Base-by-base conservation (phyloP, 768 basidiomycete species). In the Macrocybe gigantea region DNA sequence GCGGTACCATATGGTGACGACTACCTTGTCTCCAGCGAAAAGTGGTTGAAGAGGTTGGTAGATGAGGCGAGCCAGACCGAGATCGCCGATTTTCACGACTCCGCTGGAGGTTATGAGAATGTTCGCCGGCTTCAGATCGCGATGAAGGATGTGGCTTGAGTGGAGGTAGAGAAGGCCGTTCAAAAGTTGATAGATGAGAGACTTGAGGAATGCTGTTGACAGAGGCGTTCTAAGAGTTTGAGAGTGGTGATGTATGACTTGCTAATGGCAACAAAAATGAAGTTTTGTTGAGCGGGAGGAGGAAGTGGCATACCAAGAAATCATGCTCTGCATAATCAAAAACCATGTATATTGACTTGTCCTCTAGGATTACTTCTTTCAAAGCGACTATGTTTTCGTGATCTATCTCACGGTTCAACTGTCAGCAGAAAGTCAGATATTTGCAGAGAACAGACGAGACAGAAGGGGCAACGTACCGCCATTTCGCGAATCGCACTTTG, bases 251-350 rank as follows among this genome's bases (percentile, higher is more conserved):
- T 98, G 96, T 39, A 99, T 99, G 42, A 99, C 85, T 93, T 99
- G 96, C 91, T 97, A 34, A 29, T 15, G 10, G 22, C 22, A 22
- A 22, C 22, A 9, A 47, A 37, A 33, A 33, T 3, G 22, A 36
- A 34, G 11, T 4, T 30, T 38, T 48, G 38, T 39, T 35, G 15
- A 37, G 39, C 42, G 29, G 38, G 22, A n/a, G 14, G 12, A 3
- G 30, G 34, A 5, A 31, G 22, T 22, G 5, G 68, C 89, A 50
- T 52, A 93, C 94, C 41, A 98, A 76, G 61, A 98, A 97, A 66
- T 99, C 96, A 60, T 99, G 96, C 60, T 98, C 96, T 5, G 95
- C 95, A 57, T 96, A 99, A 56, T 98, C 95, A 55, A 99, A 98
- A 10, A 98, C 93, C 92, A 99, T 97, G 64, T 93, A 96, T 53